Conservation (phyloP, 208 protist species). For the Leishmania lainsoni region DNA sequence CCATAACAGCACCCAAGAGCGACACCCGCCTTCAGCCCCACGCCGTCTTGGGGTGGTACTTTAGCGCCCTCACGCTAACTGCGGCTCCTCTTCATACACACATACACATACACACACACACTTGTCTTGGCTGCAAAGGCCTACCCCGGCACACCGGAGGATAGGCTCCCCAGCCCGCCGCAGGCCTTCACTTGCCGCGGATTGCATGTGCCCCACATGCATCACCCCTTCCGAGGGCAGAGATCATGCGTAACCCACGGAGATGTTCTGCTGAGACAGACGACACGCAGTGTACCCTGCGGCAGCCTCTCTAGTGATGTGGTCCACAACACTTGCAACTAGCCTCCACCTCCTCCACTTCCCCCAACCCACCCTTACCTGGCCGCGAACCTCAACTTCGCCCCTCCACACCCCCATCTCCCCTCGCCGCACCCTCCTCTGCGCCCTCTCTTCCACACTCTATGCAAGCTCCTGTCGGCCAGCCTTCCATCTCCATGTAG, state of each 20-base stretch:
- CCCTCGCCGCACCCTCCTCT: too few relatives aligned
- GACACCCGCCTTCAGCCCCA: neutral
- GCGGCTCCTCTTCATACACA: neutral
- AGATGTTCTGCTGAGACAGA: neutral
- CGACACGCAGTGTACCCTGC: neutral
- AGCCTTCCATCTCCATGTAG: too few relatives aligned
- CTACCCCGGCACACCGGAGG: neutral
- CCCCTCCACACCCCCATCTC: neutral
- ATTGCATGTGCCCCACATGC: neutral
- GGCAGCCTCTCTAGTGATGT: neutral
- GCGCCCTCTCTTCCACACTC: conserved; percentile 3
- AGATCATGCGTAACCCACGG: neutral
- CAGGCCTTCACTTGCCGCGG: neutral
- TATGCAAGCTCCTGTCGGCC: too few relatives aligned
- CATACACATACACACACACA: neutral
- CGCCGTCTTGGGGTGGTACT: neutral
- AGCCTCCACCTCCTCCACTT: neutral
- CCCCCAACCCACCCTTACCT: neutral
- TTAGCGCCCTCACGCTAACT: neutral
- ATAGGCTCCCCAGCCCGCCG: neutral
- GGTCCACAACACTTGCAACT: neutral
- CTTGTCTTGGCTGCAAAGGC: neutral
- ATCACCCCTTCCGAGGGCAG: neutral
- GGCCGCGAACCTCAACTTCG: neutral
- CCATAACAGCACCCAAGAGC: neutral